Evolutionary conservation across 108 stramenopile species (phyloP), one percentile per base, ranked within the genome.

Genomic region (Cyclotella atomus): DNA sequence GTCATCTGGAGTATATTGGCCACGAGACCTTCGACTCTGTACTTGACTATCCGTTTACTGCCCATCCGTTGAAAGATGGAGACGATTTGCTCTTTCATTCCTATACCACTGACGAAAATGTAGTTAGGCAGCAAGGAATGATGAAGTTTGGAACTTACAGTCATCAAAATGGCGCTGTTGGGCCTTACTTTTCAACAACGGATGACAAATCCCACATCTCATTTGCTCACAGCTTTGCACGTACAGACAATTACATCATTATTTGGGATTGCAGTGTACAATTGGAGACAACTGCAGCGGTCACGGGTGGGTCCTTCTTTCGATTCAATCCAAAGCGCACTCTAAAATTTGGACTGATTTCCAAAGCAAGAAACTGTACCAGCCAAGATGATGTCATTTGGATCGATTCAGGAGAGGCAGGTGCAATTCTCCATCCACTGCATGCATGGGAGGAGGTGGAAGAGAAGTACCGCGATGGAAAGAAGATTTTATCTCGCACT

Each of bases 401-500:
- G 73, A 69, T 83, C 17, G 83, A 83, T 60, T 68, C 74, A 4
- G 68, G 74, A 53, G 76, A 79, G 28, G 21, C 63, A 20, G 77
- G 78, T 34, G 83, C 75, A 16, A 76, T 80, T 21, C 61, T 83
- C 10, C 83, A 83, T 44, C 79, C 83, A 3, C 59, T 83, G 10
- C 73, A 80, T 65, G 78, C 83, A 19, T 83, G 83, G 83, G 83
- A 83, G 63, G 83, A 83, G 46, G 66, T 63, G 0, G 66, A 62
- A 32, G 77, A 79, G 59, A 45, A 50, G 19, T 71, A 33, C 55
- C 34, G 53, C 30, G 25, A 60, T 53, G 65, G 71, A 1, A 38
- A 54, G 6, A 65, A 23, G 43, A 47, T 65, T 17, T 75, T 64
- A 35, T 23, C 70, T 2, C 70, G 74, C 20, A 79, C 59, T 16